A percentile compares a stretch with the other conserved stretches of the same genome.
Conservation (phyloP, 140 eudicot genomes). For the Ambrosia hybrid region DNA sequence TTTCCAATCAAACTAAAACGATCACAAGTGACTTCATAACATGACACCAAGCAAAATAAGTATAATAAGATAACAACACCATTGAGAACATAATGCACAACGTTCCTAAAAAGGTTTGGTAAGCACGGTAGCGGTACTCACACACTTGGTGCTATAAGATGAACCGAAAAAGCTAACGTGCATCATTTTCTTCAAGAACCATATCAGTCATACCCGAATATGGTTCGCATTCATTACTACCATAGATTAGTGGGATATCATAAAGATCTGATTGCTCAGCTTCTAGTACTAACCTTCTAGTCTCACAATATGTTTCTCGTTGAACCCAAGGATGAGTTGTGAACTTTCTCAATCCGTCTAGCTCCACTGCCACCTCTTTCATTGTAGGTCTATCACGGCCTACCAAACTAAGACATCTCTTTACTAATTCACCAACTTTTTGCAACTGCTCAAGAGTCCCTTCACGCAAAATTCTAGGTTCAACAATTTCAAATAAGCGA, state of each 20-base stretch:
- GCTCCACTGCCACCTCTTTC: background rate
- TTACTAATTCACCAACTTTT: background rate
- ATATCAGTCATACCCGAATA: background rate
- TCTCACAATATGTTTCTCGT: background rate
- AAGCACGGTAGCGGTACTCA: too few species aligned
- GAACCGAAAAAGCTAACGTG: too few species aligned
- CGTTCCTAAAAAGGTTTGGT: too few species aligned
- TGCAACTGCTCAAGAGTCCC: background rate
- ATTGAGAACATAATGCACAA: too few species aligned
- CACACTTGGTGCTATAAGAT: too few species aligned
- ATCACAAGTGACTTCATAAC: too few species aligned
- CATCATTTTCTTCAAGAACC: background rate
- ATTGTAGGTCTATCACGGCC: background rate
- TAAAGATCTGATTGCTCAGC: background rate
- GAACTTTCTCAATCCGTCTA: background rate
- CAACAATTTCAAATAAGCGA: background rate
- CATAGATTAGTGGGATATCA: background rate
- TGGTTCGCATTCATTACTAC: background rate
- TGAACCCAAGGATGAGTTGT: background rate
- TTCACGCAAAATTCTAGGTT: background rate
- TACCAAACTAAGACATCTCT: background rate
- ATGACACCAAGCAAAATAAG: too few species aligned
- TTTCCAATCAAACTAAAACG: too few species aligned
- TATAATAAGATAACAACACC: too few species aligned
- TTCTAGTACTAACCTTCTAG: background rate